Conservation (phyloP, 441 rosid genomes). For the Daphne laureola region DNA sequence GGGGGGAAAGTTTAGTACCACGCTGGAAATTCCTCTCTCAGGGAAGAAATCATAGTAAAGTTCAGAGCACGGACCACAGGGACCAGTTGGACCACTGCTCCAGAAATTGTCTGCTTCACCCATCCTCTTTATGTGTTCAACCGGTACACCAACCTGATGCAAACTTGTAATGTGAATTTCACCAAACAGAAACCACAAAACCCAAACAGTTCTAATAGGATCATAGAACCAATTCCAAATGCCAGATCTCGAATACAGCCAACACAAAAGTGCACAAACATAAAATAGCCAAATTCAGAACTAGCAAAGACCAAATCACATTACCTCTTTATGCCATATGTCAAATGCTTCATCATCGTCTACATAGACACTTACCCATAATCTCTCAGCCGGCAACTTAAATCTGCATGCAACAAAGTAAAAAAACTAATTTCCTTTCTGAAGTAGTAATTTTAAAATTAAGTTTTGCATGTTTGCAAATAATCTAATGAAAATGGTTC, state of each 20-base stretch:
- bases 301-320: slow-evolving; percentile 5
- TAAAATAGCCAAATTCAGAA: slow-evolving; percentile 7
- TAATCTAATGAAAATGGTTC: slow-evolving; percentile 15
- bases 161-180: slow-evolving; percentile 10
- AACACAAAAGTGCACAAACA: not conserved
- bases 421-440: not conserved
- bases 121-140: slow-evolving; percentile 75
- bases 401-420: slow-evolving; percentile 31
- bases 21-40: slow-evolving; percentile 53
- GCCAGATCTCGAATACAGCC: not conserved
- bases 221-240: not conserved
- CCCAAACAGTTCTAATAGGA: not conserved
- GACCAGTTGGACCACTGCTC: slow-evolving; percentile 90
- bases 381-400: slow-evolving; percentile 54
- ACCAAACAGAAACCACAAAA: slow-evolving; percentile 1
- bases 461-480: not conserved
- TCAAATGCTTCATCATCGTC: slow-evolving; percentile 87
- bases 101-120: slow-evolving; percentile 93
- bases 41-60: slow-evolving; percentile 87
- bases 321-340: slow-evolving; percentile 77
- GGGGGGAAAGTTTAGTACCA: slow-evolving; percentile 35
- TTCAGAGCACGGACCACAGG: slow-evolving; percentile 98
- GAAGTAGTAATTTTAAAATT: not conserved
- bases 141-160: slow-evolving; percentile 69
- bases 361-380: slow-evolving; percentile 81